Evolutionary conservation across 441 rosid genomes (phyloP).

Genomic region (Mallotus repandus): DNA sequence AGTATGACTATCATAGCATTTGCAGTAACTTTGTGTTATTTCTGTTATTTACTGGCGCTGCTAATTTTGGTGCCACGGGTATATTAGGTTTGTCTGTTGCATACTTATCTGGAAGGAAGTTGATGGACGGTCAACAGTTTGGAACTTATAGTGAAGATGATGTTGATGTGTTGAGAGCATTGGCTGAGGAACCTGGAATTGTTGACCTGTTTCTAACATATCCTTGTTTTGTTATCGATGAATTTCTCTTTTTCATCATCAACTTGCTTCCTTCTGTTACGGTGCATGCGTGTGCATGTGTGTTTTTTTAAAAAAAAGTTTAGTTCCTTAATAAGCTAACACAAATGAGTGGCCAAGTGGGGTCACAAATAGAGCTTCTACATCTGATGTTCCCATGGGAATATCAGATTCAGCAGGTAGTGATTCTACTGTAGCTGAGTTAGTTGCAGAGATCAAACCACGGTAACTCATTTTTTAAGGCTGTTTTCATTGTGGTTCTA

Average conservation of each 20-base stretch:
- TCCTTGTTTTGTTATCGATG: constrained; percentile 42
- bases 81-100: constrained; percentile 68
- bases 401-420: constrained; percentile 52
- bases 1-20: not conserved
- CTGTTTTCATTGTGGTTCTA: constrained; percentile 1
- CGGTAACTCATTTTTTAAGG: constrained; percentile 49
- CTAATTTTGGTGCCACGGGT: constrained; percentile 15
- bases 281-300: not conserved
- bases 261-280: constrained; percentile 7
- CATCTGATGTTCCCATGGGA: constrained; percentile 50
- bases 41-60: not conserved
- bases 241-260: not conserved
- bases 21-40: not conserved
- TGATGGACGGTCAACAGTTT: constrained; percentile 49
- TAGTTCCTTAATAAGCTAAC: constrained; percentile 47
- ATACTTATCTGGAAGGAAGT: constrained; percentile 82
- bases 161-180: constrained; percentile 85
- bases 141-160: constrained; percentile 84
- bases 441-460: constrained; percentile 85
- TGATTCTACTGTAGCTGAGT: constrained; percentile 60
- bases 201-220: constrained; percentile 84
- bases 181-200: constrained; percentile 83
- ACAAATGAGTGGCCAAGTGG: constrained; percentile 98
- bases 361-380: constrained; percentile 54
- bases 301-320: too few relatives aligned